phyloP scores from a whole-genome alignment of 768 basidiomycete genomes.

The Boletus barrowsii region DNA sequence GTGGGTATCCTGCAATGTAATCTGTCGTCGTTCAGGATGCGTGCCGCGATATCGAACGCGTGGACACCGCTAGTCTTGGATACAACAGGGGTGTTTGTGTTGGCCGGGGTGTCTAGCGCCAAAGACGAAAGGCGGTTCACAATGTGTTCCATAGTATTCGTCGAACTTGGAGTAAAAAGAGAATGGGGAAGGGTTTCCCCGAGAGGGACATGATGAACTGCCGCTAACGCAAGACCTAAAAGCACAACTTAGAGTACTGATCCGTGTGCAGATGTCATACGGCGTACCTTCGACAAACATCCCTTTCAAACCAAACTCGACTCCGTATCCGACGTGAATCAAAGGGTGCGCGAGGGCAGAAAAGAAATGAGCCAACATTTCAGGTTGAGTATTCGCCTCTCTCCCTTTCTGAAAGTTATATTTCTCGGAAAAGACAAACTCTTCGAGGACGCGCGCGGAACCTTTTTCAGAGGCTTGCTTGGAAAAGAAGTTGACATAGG shows the following conservation, averaged over 20 bases:
- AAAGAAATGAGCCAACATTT: constrained; percentile 51
- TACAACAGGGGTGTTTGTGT: background rate
- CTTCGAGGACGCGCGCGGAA: constrained; percentile 15
- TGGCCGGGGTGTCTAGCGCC: background rate
- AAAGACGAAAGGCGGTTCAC: constrained; percentile 4
- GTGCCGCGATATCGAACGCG: constrained; percentile 50
- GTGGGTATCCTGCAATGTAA: constrained; percentile 16
- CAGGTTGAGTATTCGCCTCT: constrained; percentile 32
- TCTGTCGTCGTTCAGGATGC: constrained; percentile 46
- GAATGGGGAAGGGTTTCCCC: constrained; percentile 29
- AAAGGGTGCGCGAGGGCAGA: constrained; percentile 56
- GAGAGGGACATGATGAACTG: constrained; percentile 33
- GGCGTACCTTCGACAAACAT: constrained; percentile 57
- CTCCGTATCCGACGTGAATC: constrained; percentile 60
- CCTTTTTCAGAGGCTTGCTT: constrained; percentile 17
- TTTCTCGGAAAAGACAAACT: constrained; percentile 31
- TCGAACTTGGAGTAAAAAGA: constrained; percentile 3
- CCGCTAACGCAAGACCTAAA: constrained; percentile 24
- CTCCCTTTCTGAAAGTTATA: constrained; percentile 22
- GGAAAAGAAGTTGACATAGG: constrained; percentile 28
- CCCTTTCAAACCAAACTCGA: constrained; percentile 62
- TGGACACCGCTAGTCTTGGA: constrained; percentile 15
- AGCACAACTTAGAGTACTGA: background rate
- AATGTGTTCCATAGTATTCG: background rate
- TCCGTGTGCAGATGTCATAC: background rate